A percentile compares a stretch with the other conserved stretches of the same genome.
Conservation (phyloP, 768 basidiomycete species). For the Lactarius trivialis region DNA sequence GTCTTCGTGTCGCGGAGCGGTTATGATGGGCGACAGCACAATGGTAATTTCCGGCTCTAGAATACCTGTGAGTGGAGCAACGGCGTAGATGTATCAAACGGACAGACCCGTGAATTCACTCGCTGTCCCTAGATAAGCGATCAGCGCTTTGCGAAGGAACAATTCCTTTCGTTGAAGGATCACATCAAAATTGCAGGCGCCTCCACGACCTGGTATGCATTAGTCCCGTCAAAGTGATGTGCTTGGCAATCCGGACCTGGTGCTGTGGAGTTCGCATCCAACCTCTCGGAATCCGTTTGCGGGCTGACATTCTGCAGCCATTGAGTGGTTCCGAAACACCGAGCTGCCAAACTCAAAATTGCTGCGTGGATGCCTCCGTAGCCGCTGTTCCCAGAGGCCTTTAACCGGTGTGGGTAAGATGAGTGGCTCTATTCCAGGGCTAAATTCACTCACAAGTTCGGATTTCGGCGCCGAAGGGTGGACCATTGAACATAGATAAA, state of each 20-base stretch:
- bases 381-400: conserved; percentile 62
- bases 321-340: conserved; percentile 52
- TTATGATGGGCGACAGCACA: conserved; percentile 61
- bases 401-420: neutral
- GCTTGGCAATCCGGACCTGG: conserved; percentile 39
- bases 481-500: conserved; percentile 62
- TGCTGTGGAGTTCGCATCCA: conserved; percentile 46
- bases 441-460: conserved; percentile 56
- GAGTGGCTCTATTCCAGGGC: neutral
- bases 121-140: conserved; percentile 62
- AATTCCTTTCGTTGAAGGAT: conserved; percentile 49
- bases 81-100: neutral
- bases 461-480: conserved; percentile 66
- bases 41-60: conserved; percentile 68
- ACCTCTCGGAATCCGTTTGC: conserved; percentile 58
- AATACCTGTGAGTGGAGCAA: neutral
- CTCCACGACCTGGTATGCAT: conserved; percentile 39
- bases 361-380: conserved; percentile 84
- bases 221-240: conserved; percentile 7
- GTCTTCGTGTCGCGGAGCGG: conserved; percentile 52
- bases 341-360: conserved; percentile 67
- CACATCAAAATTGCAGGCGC: conserved; percentile 53
- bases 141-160: conserved; percentile 52
- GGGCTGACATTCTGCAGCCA: conserved; percentile 56
- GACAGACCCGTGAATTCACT: conserved; percentile 62